Evolutionary conservation across 1,284 basidiomycete species (phyloP).

Genomic region (Marasmius sp.): DNA sequence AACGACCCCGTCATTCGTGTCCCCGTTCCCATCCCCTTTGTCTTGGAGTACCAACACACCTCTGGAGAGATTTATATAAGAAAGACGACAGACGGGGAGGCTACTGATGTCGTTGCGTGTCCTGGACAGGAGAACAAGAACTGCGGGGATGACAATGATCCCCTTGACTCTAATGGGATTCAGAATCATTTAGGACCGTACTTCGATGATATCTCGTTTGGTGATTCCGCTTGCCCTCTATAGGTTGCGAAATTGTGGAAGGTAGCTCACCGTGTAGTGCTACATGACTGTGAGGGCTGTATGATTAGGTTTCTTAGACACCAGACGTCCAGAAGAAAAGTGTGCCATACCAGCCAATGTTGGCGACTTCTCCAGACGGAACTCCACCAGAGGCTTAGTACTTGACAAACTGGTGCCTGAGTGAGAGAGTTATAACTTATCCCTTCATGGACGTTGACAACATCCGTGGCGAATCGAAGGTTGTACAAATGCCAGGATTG

Average conservation of each 20-base stretch:
- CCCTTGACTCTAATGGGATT: neutral
- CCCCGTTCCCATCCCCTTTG: neutral
- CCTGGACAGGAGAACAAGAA: neutral
- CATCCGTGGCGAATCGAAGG: no score
- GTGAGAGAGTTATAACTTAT: no score
- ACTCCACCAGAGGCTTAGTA: no score
- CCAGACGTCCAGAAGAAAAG: no score
- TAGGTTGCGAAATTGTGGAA: neutral
- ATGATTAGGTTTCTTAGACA: no score
- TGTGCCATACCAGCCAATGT: no score
- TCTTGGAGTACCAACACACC: neutral
- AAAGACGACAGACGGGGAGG: neutral
- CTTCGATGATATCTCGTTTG: neutral
- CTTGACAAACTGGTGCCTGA: no score
- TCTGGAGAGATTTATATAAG: neutral
- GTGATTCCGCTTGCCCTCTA: neutral
- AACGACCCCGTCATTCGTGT: neutral
- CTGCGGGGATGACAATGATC: neutral
- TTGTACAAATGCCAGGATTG: no score
- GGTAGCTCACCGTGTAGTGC: no score
- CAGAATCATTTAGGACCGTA: neutral
- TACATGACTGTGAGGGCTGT: no score
- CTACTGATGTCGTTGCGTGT: neutral
- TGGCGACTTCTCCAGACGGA: no score
- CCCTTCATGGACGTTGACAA: no score